A percentile compares a stretch with the other conserved stretches of the same genome.
Evolutionary conservation across 2,329 filamentous ascomycete genomes (phyloP).

Genomic region (Alternaria solani): DNA sequence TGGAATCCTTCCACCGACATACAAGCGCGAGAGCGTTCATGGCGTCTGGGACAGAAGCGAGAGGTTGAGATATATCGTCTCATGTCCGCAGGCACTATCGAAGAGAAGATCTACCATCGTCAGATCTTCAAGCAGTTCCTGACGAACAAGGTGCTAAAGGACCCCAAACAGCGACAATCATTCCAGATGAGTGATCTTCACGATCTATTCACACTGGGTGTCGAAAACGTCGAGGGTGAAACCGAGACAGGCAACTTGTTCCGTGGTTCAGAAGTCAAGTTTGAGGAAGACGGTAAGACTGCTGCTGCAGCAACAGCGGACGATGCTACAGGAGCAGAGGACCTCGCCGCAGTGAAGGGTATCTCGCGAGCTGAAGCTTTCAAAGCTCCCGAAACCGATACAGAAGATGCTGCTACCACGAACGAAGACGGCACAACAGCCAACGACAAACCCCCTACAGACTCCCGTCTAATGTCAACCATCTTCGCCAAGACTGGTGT

Average conservation of each 20-base stretch:
- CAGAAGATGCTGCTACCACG: constrained; percentile 30
- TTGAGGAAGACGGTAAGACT: constrained; percentile 49
- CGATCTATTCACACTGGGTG: constrained; percentile 84
- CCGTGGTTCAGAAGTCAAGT: constrained; percentile 81
- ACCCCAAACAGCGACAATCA: constrained; percentile 90
- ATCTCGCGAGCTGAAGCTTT: constrained; percentile 57
- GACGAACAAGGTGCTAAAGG: constrained; percentile 93
- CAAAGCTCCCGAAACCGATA: constrained; percentile 38
- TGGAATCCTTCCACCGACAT: constrained; percentile 98
- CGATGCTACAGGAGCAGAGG: constrained; percentile 36
- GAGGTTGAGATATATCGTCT: constrained; percentile 96
- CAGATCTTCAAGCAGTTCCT: constrained; percentile 99
- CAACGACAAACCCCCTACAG: constrained; percentile 28
- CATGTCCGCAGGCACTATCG: constrained; percentile 98
- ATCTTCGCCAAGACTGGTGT: constrained; percentile 88
- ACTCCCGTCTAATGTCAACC: constrained; percentile 80
- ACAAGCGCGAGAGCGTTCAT: constrained; percentile 93
- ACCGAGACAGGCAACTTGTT: constrained; percentile 90
- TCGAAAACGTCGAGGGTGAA: constrained; percentile 67
- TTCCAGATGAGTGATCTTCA: constrained; percentile 91
- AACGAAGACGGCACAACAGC: constrained; percentile 20
- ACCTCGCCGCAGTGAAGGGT: constrained; percentile 51
- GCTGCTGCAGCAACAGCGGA: constrained; percentile 11
- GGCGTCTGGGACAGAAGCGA: constrained; percentile 92
- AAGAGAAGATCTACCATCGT: constrained; percentile 98